Base-by-base conservation (phyloP, 2,329 filamentous ascomycete species). In the Epichloe hybrida region DNA sequence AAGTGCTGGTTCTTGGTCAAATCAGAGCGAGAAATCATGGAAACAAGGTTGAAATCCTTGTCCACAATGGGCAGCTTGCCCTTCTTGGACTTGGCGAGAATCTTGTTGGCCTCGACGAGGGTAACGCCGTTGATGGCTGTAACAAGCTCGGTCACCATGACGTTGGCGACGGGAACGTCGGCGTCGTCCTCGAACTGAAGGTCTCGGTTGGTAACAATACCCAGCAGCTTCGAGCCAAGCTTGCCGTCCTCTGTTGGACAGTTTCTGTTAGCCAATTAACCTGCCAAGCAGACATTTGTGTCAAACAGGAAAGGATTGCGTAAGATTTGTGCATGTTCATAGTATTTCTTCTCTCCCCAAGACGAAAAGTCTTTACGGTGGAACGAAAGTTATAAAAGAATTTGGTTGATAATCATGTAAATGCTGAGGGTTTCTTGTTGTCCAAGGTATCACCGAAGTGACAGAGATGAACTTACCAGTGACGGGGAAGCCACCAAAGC, bases 321-420 rank as follows among this genome's bases (percentile, higher is more conserved):
- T 31, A 36, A 52, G 52, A 55, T 49, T 38, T 46, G 53, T 55
- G 54, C 57, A 56, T 35, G 21, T 54, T 71, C 66, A 65, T 66
- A 62, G 58, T 63, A 64, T 57, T 56, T 53, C 12, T 47, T 47
- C 53, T 57, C 71, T 95, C 89, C 88, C 80, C 89, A 95, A 75
- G 78, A 88, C 86, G 79, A 45, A 79, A 55, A 78, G 83, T 86
- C 85, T 80, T 84, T 94, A 79, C 88, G 88, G 93, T 91, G 91
- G 93, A 98, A 98, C 93, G 93, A 98, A 98, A 98, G 93, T 97
- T 97, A 96, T 86, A 80, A 74, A 74, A 73, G 13, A 79, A 76
- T 74, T 72, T 51, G 49, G 77, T 75, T 80, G 76, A 77, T 88
- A 93, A 95, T 95, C 87, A 89, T 70, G 65, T 60, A 72, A 72